These are phyloP conservation scores for Candida vartiovaarae DNA, from an alignment of 805 yeast species.

Conservation along the genomic window DNA sequence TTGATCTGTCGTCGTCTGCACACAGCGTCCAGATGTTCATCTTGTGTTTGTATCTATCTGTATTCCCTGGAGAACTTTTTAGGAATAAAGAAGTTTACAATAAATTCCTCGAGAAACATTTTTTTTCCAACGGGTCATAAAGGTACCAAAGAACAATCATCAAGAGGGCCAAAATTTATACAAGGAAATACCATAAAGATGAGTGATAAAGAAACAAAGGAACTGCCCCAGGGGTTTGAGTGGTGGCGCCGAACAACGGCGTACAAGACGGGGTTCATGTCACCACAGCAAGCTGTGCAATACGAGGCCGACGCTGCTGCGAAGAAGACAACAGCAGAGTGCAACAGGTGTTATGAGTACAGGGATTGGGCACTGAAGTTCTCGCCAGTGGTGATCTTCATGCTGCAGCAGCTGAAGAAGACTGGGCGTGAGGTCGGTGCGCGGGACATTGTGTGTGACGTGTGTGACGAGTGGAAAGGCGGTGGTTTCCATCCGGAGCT, in stretches of 20 bases:
- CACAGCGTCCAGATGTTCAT: slow-evolving; percentile 91
- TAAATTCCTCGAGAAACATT: background rate
- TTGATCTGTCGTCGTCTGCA: slow-evolving; percentile 64
- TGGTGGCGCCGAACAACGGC: slow-evolving; percentile 77
- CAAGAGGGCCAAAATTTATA: too few species aligned
- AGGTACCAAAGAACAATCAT: too few species aligned
- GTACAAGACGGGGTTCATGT: slow-evolving; percentile 64
- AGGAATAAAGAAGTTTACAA: background rate
- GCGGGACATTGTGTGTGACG: slow-evolving; percentile 63
- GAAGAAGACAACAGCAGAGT: slow-evolving; percentile 43
- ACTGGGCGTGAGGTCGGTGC: slow-evolving; percentile 41
- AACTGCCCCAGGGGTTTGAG: slow-evolving; percentile 42
- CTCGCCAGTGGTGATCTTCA: slow-evolving; percentile 81
- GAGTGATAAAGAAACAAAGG: too few species aligned
- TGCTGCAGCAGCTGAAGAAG: slow-evolving; percentile 76
- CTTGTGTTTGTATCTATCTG: background rate
- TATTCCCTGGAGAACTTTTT: too few species aligned
- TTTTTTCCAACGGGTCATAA: too few species aligned
- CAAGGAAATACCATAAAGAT: too few species aligned
- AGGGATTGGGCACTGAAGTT: slow-evolving; percentile 73
- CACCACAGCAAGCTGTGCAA: slow-evolving; percentile 41
- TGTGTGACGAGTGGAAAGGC: slow-evolving; percentile 74
- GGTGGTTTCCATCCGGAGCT: slow-evolving; percentile 93
- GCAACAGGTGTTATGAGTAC: slow-evolving; percentile 64
- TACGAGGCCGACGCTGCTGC: slow-evolving; percentile 50